These are phyloP conservation scores for Botryotinia globosa DNA, from an alignment of 2,329 filamentous ascomycete species.

Conservation along the genomic window DNA sequence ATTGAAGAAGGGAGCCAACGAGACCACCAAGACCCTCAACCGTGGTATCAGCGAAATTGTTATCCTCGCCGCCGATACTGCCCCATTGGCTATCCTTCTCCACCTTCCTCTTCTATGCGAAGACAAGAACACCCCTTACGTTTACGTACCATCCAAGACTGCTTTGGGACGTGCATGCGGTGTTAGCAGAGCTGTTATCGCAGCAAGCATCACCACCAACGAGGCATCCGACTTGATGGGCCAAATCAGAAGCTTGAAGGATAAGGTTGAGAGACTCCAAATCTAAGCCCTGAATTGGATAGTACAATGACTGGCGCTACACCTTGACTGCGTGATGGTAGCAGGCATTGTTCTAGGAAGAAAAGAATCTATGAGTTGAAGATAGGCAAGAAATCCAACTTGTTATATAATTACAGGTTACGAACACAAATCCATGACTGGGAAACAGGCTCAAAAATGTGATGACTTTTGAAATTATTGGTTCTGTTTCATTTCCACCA, in stretches of 20 bases:
- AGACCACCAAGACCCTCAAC: conserved; percentile 84
- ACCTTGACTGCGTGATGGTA: conserved; percentile 20
- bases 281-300: conserved; percentile 57
- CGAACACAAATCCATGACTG: conserved; percentile 14
- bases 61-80: conserved; percentile 84
- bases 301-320: conserved; percentile 13
- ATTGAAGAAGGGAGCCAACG: conserved; percentile 87
- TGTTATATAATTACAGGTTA: neutral
- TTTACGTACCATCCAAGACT: conserved; percentile 75
- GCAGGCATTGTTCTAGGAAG: neutral
- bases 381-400: neutral
- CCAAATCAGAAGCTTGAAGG: conserved; percentile 85
- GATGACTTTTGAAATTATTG: neutral
- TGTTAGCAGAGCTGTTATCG: conserved; percentile 84
- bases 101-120: conserved; percentile 88
- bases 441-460: neutral
- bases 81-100: conserved; percentile 81
- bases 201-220: conserved; percentile 85
- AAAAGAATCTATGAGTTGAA: neutral
- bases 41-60: conserved; percentile 88
- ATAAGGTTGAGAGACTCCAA: conserved; percentile 93
- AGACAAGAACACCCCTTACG: conserved; percentile 72
- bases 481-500: neutral
- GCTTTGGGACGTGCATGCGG: conserved; percentile 86
- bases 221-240: conserved; percentile 82